Evolutionary conservation across 306 rosid species (phyloP).

Genomic region (Quercus agrifolia): DNA sequence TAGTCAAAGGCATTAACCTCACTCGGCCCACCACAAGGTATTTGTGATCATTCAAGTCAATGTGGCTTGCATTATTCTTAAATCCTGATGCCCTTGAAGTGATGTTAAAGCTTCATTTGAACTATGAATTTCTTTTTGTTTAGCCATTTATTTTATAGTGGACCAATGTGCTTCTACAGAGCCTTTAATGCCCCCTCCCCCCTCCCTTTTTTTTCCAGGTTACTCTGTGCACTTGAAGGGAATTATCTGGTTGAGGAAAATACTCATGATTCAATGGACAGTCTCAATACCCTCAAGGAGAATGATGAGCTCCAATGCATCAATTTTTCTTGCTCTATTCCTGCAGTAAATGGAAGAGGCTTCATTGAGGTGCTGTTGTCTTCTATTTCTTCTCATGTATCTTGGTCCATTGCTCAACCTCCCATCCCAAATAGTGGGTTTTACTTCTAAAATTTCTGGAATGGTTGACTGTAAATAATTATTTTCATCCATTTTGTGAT

Average conservation of each 20-base stretch:
- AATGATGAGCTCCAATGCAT: constrained; percentile 57
- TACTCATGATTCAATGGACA: constrained; percentile 42
- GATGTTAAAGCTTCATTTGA: background rate
- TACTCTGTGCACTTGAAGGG: constrained; percentile 87
- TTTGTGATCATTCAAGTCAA: background rate
- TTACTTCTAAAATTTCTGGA: background rate
- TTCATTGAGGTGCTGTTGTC: constrained; percentile 65
- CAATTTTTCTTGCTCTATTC: constrained; percentile 70
- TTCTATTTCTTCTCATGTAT: constrained; percentile 14
- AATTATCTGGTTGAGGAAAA: constrained; percentile 59
- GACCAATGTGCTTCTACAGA: background rate
- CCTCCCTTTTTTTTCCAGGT: constrained; percentile 30
- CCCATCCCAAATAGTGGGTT: background rate
- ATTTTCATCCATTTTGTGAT: background rate
- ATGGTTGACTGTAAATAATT: background rate
- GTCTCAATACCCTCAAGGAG: constrained; percentile 33
- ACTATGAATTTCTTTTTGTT: background rate
- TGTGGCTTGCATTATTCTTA: constrained; percentile 4
- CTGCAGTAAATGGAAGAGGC: constrained; percentile 71
- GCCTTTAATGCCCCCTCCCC: background rate
- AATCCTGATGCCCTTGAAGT: background rate
- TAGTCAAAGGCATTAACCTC: constrained; percentile 74
- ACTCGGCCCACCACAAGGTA: constrained; percentile 65
- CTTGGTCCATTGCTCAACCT: background rate
- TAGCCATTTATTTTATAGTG: constrained; percentile 1